Percentiles rank a stretch among this genome's conserved stretches.
Conservation (phyloP, 2,329 filamentous ascomycete species). For the Calonectria pauciramosa region DNA sequence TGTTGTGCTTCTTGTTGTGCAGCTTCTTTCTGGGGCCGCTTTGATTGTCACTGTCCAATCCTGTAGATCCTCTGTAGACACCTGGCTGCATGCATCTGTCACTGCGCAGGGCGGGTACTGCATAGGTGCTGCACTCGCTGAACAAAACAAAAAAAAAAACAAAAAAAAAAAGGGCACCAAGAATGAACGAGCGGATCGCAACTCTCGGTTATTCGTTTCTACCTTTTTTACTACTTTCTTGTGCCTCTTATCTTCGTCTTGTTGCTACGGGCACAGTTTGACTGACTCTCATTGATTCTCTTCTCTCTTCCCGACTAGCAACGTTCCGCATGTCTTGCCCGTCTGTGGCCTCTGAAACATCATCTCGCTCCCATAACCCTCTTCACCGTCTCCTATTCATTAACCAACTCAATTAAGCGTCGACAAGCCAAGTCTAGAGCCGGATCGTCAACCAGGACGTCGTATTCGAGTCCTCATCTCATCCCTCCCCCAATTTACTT, state of each 20-base stretch:
- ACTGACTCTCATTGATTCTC: not conserved
- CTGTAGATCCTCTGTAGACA: conserved; percentile 19
- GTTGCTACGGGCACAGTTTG: conserved; percentile 1
- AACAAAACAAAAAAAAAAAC: not conserved
- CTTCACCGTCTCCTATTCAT: conserved; percentile 13
- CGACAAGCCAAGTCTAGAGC: conserved; percentile 4
- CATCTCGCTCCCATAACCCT: conserved; percentile 19
- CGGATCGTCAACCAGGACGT: conserved; percentile 10
- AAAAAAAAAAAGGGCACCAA: not conserved
- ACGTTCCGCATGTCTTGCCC: conserved; percentile 19
- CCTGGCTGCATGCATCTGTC: conserved; percentile 18
- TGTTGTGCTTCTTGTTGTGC: conserved; percentile 45
- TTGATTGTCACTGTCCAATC: conserved; percentile 29
- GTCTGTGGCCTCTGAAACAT: conserved; percentile 23
- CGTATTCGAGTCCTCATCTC: conserved; percentile 5
- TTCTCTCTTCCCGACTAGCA: not conserved
- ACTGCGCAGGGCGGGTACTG: conserved; percentile 4
- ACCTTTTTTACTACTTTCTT: not conserved
- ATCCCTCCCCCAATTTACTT: conserved; percentile 8
- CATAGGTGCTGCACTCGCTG: not conserved
- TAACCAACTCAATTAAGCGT: conserved; percentile 15
- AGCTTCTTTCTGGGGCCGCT: conserved; percentile 34
- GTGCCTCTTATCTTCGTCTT: not conserved
- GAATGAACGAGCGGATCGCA: not conserved
- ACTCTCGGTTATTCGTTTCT: not conserved